Percentiles rank a stretch among this genome's conserved stretches.
These are phyloP conservation scores for Penicillium coffeae DNA, from an alignment of 495 filamentous ascomycete species.

Conservation along the genomic window DNA sequence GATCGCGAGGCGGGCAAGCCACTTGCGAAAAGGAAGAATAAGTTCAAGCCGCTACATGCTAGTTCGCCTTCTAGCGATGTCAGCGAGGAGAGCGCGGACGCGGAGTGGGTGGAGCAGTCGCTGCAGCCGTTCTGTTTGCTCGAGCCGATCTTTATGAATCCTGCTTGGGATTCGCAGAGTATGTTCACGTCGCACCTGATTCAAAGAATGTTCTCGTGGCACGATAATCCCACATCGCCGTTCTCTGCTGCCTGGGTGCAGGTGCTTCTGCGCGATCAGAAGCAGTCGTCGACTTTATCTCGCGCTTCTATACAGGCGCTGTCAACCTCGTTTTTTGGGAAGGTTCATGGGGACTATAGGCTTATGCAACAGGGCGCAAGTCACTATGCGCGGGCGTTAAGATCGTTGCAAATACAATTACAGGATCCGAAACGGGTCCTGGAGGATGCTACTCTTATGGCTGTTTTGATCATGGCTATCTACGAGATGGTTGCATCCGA, in stretches of 20 bases:
- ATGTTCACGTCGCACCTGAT: conserved; percentile 11
- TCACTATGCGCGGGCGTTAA: conserved; percentile 11
- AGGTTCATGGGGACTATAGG: conserved; percentile 4
- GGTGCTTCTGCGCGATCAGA: neutral
- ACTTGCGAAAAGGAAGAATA: neutral
- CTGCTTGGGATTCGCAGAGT: conserved; percentile 10
- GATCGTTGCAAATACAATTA: conserved; percentile 4
- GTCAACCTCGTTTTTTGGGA: conserved; percentile 12
- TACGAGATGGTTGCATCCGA: conserved; percentile 16
- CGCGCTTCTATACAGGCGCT: conserved; percentile 10
- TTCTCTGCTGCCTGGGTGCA: conserved; percentile 10
- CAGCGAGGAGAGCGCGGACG: neutral
- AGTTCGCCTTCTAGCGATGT: neutral
- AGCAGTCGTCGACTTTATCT: neutral
- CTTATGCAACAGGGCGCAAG: conserved; percentile 7
- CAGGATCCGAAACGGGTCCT: conserved; percentile 4
- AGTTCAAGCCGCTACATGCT: neutral
- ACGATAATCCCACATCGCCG: conserved; percentile 6
- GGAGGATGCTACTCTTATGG: conserved; percentile 11
- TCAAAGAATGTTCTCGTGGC: conserved; percentile 13
- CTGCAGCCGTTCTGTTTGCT: neutral
- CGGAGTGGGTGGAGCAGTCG: neutral
- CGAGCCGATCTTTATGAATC: conserved; percentile 4
- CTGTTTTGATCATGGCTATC: conserved; percentile 11
- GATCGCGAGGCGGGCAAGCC: neutral